Evolutionary conservation across 176 grass and related monocot species (phyloP), one percentile per base, ranked within the genome.

Genomic region (Carex cristatella): DNA sequence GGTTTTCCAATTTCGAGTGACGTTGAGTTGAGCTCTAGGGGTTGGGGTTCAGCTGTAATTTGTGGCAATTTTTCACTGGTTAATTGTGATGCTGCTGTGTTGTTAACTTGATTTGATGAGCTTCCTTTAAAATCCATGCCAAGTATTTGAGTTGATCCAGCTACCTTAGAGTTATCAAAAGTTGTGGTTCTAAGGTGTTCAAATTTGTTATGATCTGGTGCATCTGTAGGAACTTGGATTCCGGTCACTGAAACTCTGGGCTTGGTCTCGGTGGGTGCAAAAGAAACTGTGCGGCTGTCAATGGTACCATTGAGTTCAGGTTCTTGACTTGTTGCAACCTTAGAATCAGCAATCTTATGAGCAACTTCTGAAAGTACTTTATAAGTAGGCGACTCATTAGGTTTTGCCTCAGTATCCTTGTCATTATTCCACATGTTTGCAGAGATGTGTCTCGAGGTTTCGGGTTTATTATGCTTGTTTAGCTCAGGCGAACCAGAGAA

Each of bases 301-400:
- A 2, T 18, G 4, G 12, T 32, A 78, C 13, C 7, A 57, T 54
- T 23, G 13, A 57, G 27, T 78, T 78, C 4, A 15, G 33, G 48
- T 78, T 78, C 74, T 78, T 54, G 74, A 78, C 35, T 78, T 55
- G 51, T 57, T 15, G 14, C 51, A 78, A 56, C 51, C 7, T 33
- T 51, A 4, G 49, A 78, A 56, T 78, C 49, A 9, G 51, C 28
- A 8, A 78, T 78, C 28, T 78, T 78, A 57, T 78, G 74, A 31
- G 74, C 74, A 0, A 78, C 74, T 78, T 78, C 74, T 32, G 53
- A 78, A 8, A 78, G 74, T 15, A 78, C 30, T 78, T 78, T 57
- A 78, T 78, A 51, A 55, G 74, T 78, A 57, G 48, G 48, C 4
- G 51, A 78, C 74, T 78, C 51, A 15, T 33, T 57, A 15, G 27